phyloP scores from a whole-genome alignment of 305 asterid species.

The Solanum hybrid region DNA sequence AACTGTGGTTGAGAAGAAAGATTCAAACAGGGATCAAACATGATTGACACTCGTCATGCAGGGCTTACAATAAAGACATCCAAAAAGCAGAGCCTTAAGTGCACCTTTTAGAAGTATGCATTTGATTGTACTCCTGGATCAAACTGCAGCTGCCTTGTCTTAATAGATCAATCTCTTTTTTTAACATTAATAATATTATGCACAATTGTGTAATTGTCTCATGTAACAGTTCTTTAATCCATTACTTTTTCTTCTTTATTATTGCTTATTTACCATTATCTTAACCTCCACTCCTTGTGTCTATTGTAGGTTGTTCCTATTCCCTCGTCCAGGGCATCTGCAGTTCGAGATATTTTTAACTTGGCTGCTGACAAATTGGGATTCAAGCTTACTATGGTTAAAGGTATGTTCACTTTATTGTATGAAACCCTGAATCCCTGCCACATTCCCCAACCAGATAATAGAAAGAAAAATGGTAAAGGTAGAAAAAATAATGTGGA shows the following conservation, averaged over 20 bases:
- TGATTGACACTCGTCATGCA: neutral
- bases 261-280: neutral
- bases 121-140: neutral
- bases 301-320: conserved; percentile 68
- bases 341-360: conserved; percentile 63
- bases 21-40: neutral
- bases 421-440: neutral
- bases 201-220: neutral
- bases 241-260: neutral
- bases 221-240: neutral
- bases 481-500: neutral
- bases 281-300: neutral
- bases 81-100: neutral
- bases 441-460: neutral
- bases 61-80: neutral
- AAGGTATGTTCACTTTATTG: conserved; percentile 26
- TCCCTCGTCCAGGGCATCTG: conserved; percentile 61
- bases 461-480: neutral
- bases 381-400: conserved; percentile 47
- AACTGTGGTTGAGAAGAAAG: neutral
- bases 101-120: neutral
- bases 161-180: neutral
- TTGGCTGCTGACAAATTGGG: conserved; percentile 91
- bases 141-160: neutral
- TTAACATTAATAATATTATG: neutral